Evolutionary conservation across 1,284 basidiomycete genomes (phyloP).

Genomic region (Moesziomyces aphidis): DNA sequence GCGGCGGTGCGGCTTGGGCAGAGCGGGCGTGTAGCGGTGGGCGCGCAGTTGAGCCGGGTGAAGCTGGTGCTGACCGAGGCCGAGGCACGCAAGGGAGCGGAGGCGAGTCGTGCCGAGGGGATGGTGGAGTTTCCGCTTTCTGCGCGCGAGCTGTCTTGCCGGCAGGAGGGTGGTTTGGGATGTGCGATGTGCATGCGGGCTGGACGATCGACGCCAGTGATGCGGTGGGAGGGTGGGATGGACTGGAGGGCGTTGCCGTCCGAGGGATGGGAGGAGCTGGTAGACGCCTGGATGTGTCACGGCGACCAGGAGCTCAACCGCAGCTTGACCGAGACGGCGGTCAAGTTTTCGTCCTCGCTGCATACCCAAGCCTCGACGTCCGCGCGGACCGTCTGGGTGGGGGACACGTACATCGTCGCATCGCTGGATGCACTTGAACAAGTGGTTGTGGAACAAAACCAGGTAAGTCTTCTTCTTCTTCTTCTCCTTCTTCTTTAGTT

Average conservation of each 20-base stretch:
- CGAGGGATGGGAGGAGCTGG: slow-evolving; percentile 94
- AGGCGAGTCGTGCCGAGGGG: slow-evolving; percentile 9
- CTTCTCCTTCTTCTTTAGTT: too few relatives aligned
- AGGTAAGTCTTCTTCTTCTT: slow-evolving; percentile 24
- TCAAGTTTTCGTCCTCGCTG: slow-evolving; percentile 17
- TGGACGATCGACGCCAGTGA: not conserved
- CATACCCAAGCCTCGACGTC: not conserved
- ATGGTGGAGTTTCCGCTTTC: slow-evolving; percentile 29
- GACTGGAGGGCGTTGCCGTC: slow-evolving; percentile 87
- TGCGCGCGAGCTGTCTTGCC: slow-evolving; percentile 4
- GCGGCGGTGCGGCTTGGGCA: slow-evolving; percentile 6
- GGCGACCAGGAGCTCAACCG: slow-evolving; percentile 75
- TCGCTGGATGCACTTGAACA: not conserved
- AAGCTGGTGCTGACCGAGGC: slow-evolving; percentile 19
- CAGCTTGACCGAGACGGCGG: slow-evolving; percentile 37
- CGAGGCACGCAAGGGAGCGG: slow-evolving; percentile 6
- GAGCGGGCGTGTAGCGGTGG: slow-evolving; percentile 5
- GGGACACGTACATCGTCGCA: slow-evolving; percentile 33
- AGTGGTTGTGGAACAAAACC: not conserved
- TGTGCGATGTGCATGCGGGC: slow-evolving; percentile 16
- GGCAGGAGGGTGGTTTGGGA: not conserved
- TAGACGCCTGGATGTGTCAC: slow-evolving; percentile 99
- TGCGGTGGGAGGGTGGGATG: not conserved
- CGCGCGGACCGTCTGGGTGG: slow-evolving; percentile 27
- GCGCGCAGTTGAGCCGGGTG: slow-evolving; percentile 8